phyloP scores from a whole-genome alignment of 768 basidiomycete genomes.

The Boletus edulis region DNA sequence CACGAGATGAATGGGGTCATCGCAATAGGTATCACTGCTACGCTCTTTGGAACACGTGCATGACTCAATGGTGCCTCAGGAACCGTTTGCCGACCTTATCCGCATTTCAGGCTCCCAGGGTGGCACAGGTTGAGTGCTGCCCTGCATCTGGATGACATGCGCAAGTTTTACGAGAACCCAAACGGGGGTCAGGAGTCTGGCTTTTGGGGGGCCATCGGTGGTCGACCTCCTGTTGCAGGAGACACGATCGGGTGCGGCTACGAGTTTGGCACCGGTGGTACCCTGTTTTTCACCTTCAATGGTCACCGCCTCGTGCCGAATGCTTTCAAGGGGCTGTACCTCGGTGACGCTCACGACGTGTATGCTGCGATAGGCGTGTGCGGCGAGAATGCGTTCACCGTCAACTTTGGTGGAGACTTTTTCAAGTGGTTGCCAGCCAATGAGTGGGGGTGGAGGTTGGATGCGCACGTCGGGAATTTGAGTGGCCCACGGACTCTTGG shows the following conservation, averaged over 20 bases:
- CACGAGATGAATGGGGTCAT: constrained; percentile 55
- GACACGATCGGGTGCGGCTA: constrained; percentile 66
- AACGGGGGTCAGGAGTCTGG: constrained; percentile 58
- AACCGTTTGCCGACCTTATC: constrained; percentile 64
- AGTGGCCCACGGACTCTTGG: constrained; percentile 9
- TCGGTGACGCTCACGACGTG: constrained; percentile 49
- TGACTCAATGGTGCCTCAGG: constrained; percentile 36
- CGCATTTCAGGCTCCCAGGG: constrained; percentile 62
- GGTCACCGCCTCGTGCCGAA: constrained; percentile 47
- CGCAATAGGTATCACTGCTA: constrained; percentile 48
- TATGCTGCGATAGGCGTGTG: constrained; percentile 56
- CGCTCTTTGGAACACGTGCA: not conserved
- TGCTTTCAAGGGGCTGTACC: constrained; percentile 51
- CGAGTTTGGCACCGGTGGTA: constrained; percentile 45
- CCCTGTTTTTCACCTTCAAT: constrained; percentile 57
- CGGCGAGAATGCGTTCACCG: constrained; percentile 46
- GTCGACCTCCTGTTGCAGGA: constrained; percentile 36
- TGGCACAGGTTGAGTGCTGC: constrained; percentile 69
- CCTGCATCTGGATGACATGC: constrained; percentile 66
- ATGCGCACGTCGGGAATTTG: constrained; percentile 57
- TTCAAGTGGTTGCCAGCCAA: constrained; percentile 66
- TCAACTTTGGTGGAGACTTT: constrained; percentile 63
- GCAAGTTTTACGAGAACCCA: constrained; percentile 71
- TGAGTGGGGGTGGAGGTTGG: constrained; percentile 63
- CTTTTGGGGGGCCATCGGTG: constrained; percentile 28